A percentile compares a stretch with the other conserved stretches of the same genome.
phyloP scores from a whole-genome alignment of 495 filamentous ascomycete genomes.

The Annulohypoxylon bovei region DNA sequence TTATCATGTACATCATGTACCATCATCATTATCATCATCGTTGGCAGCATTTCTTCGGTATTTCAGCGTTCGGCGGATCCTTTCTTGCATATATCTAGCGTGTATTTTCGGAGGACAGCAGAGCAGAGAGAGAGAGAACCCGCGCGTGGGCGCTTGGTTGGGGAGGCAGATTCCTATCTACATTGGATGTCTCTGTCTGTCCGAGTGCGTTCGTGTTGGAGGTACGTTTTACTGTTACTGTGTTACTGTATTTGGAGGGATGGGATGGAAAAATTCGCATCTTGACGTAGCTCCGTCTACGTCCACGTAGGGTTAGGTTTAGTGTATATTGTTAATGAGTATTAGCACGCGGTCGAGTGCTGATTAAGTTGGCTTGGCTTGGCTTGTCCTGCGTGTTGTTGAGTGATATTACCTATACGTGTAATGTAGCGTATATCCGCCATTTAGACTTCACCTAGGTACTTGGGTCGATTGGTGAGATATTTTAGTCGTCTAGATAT shows the following conservation, averaged over 20 bases:
- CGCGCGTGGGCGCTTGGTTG: background rate
- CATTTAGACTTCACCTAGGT: background rate
- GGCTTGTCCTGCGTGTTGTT: background rate
- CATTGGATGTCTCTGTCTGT: background rate
- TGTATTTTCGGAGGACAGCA: conserved; percentile 3
- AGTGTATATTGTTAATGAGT: conserved; percentile 39
- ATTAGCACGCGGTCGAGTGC: background rate
- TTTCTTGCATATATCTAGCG: conserved; percentile 1
- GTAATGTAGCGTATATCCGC: background rate
- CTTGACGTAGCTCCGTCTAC: background rate
- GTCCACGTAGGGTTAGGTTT: conserved; percentile 5
- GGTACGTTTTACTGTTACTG: no score
- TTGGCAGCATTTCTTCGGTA: background rate
- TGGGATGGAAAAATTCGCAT: background rate
- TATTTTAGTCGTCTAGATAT: no score
- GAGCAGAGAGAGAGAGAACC: background rate
- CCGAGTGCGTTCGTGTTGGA: no score
- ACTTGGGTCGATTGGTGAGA: no score
- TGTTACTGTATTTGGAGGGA: background rate
- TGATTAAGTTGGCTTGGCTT: background rate
- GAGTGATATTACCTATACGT: background rate
- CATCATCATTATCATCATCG: background rate
- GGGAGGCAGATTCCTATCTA: conserved; percentile 5
- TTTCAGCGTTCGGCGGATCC: background rate
- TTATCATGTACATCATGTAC: conserved; percentile 15